Conservation (phyloP, 2,329 filamentous ascomycete species). For the Aspergillus oerlinghausenensis region DNA sequence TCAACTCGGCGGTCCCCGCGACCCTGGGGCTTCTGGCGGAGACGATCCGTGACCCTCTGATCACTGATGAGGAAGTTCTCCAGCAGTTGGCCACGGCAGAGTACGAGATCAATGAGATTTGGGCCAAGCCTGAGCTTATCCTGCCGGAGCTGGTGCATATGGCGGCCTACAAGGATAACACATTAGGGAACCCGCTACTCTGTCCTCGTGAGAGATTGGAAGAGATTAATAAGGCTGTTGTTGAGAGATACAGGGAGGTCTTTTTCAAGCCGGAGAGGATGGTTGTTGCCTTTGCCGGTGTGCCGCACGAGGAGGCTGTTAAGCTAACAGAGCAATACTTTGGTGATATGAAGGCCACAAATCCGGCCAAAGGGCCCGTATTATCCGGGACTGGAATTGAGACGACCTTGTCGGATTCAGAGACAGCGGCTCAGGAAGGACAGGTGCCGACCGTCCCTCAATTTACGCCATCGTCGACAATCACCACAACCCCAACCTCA, state of each 20-base stretch:
- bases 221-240: slow-evolving; percentile 67
- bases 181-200: slow-evolving; percentile 84
- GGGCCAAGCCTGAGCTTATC: slow-evolving; percentile 94
- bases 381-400: slow-evolving; percentile 57
- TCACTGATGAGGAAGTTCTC: slow-evolving; percentile 80
- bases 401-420: slow-evolving; percentile 38
- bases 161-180: slow-evolving; percentile 94
- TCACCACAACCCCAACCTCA: slow-evolving; percentile 34
- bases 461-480: slow-evolving; percentile 39
- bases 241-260: slow-evolving; percentile 71
- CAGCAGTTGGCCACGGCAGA: slow-evolving; percentile 86
- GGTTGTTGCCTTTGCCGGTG: slow-evolving; percentile 91
- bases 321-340: slow-evolving; percentile 78
- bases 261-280: slow-evolving; percentile 90
- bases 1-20: slow-evolving; percentile 83
- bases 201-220: slow-evolving; percentile 80
- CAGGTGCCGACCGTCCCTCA: slow-evolving; percentile 34
- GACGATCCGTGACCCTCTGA: slow-evolving; percentile 79
- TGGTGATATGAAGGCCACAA: slow-evolving; percentile 72
- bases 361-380: slow-evolving; percentile 46
- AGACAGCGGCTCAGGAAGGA: slow-evolving; percentile 26
- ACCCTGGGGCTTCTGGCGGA: slow-evolving; percentile 84
- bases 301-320: slow-evolving; percentile 76
- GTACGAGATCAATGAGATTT: slow-evolving; percentile 96
- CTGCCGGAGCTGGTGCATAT: slow-evolving; percentile 92